A percentile compares a stretch with the other conserved stretches of the same genome.
phyloP scores from a whole-genome alignment of 768 basidiomycete species.

The Candolleomyces efflorescens region DNA sequence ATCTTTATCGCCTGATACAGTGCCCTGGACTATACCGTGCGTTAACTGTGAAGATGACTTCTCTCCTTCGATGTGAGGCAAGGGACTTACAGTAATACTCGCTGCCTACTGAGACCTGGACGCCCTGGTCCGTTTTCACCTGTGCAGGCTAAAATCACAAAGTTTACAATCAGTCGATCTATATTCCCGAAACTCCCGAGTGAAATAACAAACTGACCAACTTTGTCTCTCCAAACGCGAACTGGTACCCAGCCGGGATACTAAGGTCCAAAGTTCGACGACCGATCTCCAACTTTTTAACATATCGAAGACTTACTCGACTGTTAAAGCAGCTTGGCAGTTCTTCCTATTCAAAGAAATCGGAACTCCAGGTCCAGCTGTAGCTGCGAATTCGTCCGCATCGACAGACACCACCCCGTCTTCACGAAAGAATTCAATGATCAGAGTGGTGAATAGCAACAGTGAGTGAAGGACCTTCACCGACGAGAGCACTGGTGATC shows the following conservation, averaged over 20 bases:
- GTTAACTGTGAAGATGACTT: no score
- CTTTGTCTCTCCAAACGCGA: neutral
- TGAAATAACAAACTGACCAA: neutral
- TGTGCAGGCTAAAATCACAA: neutral
- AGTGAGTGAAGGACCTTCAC: no score
- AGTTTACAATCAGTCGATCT: no score
- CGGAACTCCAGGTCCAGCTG: neutral
- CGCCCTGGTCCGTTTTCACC: neutral
- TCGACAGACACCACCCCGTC: neutral
- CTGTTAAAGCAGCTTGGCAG: neutral
- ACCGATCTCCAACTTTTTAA: neutral
- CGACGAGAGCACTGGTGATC: no score
- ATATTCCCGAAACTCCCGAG: neutral
- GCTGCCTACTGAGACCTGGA: neutral
- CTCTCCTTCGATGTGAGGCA: neutral
- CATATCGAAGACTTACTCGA: neutral
- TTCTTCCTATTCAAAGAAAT: constrained; percentile 1
- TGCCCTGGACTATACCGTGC: neutral
- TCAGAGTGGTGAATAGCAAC: no score
- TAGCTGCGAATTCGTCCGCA: neutral
- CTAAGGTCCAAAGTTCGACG: neutral
- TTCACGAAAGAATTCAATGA: no score
- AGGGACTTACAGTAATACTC: neutral
- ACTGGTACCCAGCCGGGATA: neutral
- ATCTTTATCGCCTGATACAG: neutral